Evolutionary conservation across 768 basidiomycete species (phyloP), one percentile per base, ranked within the genome.

Genomic region (Trametes maxima): DNA sequence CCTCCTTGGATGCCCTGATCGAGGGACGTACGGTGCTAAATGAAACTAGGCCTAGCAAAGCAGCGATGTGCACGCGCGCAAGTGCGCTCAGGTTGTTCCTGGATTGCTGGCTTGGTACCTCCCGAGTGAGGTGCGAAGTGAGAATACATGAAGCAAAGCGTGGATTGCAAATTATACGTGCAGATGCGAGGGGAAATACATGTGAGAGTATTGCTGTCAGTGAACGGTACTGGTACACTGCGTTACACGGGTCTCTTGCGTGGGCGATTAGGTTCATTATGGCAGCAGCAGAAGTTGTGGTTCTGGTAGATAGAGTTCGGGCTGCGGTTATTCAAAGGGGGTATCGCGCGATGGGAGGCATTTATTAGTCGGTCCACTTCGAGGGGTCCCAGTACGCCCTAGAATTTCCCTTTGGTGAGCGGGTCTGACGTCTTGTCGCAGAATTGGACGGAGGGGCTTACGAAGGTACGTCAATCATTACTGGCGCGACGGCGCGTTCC

Each of bases 341-440:
- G 25, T 52, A 52, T 22, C 21, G 19, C 36, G 17, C 21, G 37
- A 22, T 12, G 14, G 17, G 50, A n/a, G 21, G 3, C 10, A 35
- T 28, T 50, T 39, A 59, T 28, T 52, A 33, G 33, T 51, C 40
- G 39, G 42, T 7, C 60, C 60, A 62, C 13, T 53, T 53, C 8
- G 44, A 13, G 11, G 51, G 51, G 37, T 52, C 51, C 60, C 60
- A 62, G 35, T 62, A 62, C 28, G 54, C 24, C n/a, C 60, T 62
- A 48, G 11, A 22, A 25, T 12, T 2, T 21, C 13, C 6, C 0
- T 6, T 19, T 22, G 21, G 37, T 44, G 19, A 22, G 33, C 8
- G 21, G 25, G 28, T 33, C 8, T 8, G 10, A 28, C 19, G n/a
- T n/a, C n/a, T 24, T 21, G 16, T 11, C 8, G 6, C 28, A 12